These are phyloP conservation scores for Apiospora aurea DNA, from an alignment of 2,329 filamentous ascomycete species.

Conservation along the genomic window DNA sequence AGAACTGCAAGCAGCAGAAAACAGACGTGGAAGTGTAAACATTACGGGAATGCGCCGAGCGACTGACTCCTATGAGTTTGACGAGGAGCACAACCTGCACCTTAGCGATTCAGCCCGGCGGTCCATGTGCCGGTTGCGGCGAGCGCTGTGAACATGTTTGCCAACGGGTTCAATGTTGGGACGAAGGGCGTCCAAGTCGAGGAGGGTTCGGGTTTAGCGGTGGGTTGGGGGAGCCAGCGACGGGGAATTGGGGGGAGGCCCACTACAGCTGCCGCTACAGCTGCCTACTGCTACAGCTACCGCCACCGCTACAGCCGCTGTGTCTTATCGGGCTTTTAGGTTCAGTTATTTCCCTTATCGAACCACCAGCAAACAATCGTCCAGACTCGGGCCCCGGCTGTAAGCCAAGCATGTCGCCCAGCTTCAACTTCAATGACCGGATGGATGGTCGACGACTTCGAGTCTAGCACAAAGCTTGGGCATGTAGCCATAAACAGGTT, in stretches of 20 bases:
- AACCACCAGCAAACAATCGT: background rate
- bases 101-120: background rate
- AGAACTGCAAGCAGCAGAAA: background rate
- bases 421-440: background rate
- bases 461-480: background rate
- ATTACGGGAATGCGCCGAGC: background rate
- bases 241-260: no score
- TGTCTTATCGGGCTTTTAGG: background rate
- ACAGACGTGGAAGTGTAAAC: background rate
- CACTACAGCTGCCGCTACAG: no score
- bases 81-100: background rate
- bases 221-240: background rate
- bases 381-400: background rate
- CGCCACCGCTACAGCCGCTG: no score
- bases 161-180: background rate
- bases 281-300: no score
- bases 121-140: background rate
- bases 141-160: background rate
- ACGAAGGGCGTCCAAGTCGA: background rate
- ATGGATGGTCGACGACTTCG: background rate
- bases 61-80: conserved; percentile 1
- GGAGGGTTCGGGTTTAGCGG: background rate
- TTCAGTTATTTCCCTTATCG: background rate
- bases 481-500: background rate
- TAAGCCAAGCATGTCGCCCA: background rate